Evolutionary conservation across 2,329 filamentous ascomycete genomes (phyloP).

Genomic region (Acephala macrosclerotiorum): DNA sequence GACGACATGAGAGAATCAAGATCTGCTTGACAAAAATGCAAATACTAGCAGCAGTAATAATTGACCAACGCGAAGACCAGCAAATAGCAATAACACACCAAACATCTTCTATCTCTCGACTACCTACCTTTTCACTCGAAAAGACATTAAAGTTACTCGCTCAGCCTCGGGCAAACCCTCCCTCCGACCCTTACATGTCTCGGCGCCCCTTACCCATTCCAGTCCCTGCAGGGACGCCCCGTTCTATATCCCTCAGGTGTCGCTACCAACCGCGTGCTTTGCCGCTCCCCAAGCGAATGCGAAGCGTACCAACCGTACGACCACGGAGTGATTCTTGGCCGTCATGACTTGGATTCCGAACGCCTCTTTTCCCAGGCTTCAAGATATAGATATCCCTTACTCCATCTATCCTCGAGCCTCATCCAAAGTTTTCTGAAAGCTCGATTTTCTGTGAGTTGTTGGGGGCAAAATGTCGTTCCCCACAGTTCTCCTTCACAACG

Average conservation of each 20-base stretch:
- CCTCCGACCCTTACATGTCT: not conserved
- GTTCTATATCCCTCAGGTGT: no score
- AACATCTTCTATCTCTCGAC: not conserved
- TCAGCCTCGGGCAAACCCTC: not conserved
- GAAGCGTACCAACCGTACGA: not conserved
- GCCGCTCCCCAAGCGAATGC: not conserved
- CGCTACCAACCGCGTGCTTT: no score
- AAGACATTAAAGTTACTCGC: not conserved
- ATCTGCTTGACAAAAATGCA: no score
- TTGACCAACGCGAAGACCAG: no score
- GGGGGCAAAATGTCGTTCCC: not conserved
- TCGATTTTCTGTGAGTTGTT: not conserved
- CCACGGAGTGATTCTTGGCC: slow-evolving; percentile 1
- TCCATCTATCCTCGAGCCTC: no score
- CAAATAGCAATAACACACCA: not conserved
- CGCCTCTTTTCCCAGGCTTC: no score
- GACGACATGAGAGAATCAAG: no score
- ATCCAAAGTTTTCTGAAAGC: not conserved
- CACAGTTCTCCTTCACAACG: not conserved
- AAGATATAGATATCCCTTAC: no score
- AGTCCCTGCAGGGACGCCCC: not conserved
- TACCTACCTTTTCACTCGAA: not conserved
- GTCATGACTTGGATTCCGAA: not conserved
- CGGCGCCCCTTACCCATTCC: not conserved
- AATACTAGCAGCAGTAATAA: no score